Evolutionary conservation across 192 early-diverging fungal genomes (phyloP).

Genomic region (Backusella westeae): DNA sequence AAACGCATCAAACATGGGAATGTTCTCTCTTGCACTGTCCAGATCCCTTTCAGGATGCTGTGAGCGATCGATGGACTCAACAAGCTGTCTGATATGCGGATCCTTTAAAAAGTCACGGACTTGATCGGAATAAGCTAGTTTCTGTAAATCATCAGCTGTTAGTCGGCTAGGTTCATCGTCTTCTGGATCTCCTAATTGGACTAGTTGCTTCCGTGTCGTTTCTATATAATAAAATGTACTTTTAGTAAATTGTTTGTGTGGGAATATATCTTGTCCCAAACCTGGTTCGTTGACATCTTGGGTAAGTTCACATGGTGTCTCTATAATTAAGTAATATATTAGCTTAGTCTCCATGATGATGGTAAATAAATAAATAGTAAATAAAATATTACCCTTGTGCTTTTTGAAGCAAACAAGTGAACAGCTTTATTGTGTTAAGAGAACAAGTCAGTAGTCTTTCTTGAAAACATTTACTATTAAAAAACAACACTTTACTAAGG

Average conservation of each 20-base stretch:
- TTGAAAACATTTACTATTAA: no score
- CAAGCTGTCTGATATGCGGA: constrained; percentile 19
- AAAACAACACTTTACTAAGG: constrained; percentile 21
- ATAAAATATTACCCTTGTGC: constrained; percentile 27
- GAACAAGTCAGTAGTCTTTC: neutral
- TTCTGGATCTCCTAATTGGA: constrained; percentile 1
- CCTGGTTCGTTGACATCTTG: neutral
- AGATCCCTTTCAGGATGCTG: constrained; percentile 19
- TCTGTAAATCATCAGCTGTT: neutral
- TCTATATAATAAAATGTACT: neutral
- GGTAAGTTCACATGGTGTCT: constrained; percentile 10
- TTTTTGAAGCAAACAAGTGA: constrained; percentile 31
- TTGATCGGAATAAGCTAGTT: constrained; percentile 19
- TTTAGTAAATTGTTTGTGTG: neutral
- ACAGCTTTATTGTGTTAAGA: constrained; percentile 15
- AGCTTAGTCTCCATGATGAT: neutral
- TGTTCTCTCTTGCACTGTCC: constrained; percentile 6
- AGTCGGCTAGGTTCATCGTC: constrained; percentile 14
- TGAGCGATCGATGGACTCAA: constrained; percentile 16
- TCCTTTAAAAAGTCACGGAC: constrained; percentile 21
- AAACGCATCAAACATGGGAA: constrained; percentile 14
- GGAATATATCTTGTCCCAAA: neutral
- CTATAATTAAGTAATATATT: constrained; percentile 5
- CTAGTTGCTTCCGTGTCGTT: constrained; percentile 3
- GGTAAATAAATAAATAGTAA: neutral